Conservation (phyloP, 345 rosid species). For the Laguncularia racemosa region DNA sequence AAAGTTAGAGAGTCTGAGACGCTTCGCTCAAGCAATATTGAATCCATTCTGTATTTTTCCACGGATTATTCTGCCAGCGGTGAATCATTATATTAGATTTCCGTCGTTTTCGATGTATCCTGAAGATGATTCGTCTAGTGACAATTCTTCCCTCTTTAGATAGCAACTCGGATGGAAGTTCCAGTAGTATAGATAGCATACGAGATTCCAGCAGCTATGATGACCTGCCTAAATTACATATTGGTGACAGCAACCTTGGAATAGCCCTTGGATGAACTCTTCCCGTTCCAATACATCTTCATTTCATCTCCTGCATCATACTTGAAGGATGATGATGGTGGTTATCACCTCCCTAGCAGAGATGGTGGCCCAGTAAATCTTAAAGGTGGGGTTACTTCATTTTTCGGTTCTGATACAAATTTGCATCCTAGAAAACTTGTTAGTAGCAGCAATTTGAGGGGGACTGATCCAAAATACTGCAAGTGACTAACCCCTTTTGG, state of each 20-base stretch:
- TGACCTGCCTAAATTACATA: constrained; percentile 61
- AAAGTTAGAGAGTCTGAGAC: background rate
- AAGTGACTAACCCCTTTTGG: too few species aligned
- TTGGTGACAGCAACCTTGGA: constrained; percentile 34
- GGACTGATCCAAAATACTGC: too few species aligned
- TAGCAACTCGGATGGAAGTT: constrained; percentile 65
- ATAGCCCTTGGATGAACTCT: background rate
- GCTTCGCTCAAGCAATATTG: background rate
- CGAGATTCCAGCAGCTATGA: constrained; percentile 63
- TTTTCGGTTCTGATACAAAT: too few species aligned
- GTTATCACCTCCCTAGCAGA: too few species aligned
- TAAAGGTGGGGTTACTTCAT: too few species aligned
- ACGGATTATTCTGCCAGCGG: constrained; percentile 6
- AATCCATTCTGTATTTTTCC: constrained; percentile 6
- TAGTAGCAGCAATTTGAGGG: too few species aligned
- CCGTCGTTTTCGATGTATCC: constrained; percentile 20
- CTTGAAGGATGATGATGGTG: background rate
- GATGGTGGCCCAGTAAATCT: too few species aligned
- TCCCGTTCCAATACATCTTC: background rate
- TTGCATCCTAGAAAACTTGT: too few species aligned
- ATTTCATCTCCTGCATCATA: background rate
- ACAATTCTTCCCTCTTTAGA: constrained; percentile 74
- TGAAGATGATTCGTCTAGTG: constrained; percentile 57
- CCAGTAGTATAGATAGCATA: constrained; percentile 68
- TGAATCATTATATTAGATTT: constrained; percentile 21